Evolutionary conservation across 306 rosid genomes (phyloP), one percentile per base, ranked within the genome.

Genomic region (Cicer pinnatifidum): DNA sequence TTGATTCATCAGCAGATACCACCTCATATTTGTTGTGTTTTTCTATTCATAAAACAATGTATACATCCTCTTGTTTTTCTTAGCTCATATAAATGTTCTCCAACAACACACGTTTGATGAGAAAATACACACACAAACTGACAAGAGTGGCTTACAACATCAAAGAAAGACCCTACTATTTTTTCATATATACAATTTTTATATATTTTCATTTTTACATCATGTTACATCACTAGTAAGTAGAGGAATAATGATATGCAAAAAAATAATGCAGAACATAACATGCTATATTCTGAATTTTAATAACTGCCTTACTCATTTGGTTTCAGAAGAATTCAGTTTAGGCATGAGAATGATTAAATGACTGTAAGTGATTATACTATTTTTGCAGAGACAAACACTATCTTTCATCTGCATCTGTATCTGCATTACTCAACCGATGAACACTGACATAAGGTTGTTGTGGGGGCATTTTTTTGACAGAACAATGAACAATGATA

Each of bases 401-500:
- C 43, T 19, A 39, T 44, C 72, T 75, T 37, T 64, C 79, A 75
- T 19, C 79, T 39, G 66, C 72, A 51, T 75, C 63, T 37, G 51
- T 72, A 75, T 19, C 79, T 39, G 66, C 72, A 51, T 75, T 39
- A 64, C n/a, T 75, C 72, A 75, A 75, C 44, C 12, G 13, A 75
- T 11, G 44, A 75, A 50, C 64, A 64, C 75, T 39, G 47, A 35
- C 28, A 57, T 67, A 68, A 41, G 80, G 48, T 16, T 44, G 39
- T 13, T 23, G 75, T 47, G 75, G 64, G 64, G 50, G 13, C 11
- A 35, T 3, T 68, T 72, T 72, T 60, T 3, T 13, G 19, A 33
- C 50, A 40, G 69, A 63, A 63, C 48, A 39, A 40, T 40, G 69
- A 38, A 48, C 59, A 47, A 68, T 28, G 38, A 39, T 39, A 38